Evolutionary conservation across 768 basidiomycete species (phyloP).

Genomic region (Neoboletus subvelutipes): DNA sequence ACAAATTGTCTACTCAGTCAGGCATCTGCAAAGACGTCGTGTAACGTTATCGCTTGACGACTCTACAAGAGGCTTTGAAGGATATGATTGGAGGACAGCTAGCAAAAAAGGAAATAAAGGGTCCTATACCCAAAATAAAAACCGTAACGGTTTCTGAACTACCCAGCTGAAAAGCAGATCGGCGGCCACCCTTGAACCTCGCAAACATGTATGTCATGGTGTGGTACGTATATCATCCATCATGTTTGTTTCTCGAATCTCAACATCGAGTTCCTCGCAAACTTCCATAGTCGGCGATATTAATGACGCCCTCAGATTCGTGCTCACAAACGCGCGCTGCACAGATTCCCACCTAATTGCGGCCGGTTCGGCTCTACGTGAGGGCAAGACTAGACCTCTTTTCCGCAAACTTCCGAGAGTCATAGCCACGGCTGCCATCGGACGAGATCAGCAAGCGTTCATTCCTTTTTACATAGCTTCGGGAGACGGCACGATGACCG

Average conservation of each 20-base stretch:
- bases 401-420: background rate
- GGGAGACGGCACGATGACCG: background rate
- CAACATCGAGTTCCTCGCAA: background rate
- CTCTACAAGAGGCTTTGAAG: too few species aligned
- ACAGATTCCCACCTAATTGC: background rate
- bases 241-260: background rate
- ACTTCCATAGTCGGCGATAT: background rate
- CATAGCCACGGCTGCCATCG: background rate
- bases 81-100: too few species aligned
- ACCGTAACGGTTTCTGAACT: too few species aligned
- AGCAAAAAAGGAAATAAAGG: too few species aligned
- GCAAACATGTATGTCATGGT: background rate
- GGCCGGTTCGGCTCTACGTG: too few species aligned
- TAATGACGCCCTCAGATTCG: background rate
- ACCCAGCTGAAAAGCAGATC: too few species aligned
- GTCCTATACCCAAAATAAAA: too few species aligned
- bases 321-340: background rate
- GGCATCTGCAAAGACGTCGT: too few species aligned
- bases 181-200: background rate
- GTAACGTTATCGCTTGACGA: too few species aligned
- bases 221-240: background rate
- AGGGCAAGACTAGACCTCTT: too few species aligned
- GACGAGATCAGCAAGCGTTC: background rate
- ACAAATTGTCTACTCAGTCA: too few species aligned
- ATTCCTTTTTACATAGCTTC: background rate